Base-by-base conservation (phyloP, 371 early-diverging fungal species). In the Batrachochytrium dendrobatidis region DNA sequence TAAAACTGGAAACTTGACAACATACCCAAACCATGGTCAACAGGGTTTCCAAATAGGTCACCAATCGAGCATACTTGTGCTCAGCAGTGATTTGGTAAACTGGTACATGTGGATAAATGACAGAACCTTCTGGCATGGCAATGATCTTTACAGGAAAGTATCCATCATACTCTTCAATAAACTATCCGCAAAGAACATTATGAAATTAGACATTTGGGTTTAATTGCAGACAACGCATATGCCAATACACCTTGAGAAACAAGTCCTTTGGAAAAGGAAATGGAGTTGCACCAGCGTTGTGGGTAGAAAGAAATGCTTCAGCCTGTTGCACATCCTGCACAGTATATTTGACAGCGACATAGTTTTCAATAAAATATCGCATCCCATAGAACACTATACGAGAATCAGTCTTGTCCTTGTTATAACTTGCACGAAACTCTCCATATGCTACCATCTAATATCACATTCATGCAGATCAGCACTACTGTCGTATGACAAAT, bases 361-460 rank as follows among this genome's bases (percentile, higher is more conserved):
- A 86, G 51, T 80, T 71, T 55, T 88, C 87, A 39, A 91, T 74
- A 45, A 90, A 72, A 76, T 88, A 86, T 7, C 87, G 83, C 15
- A 90, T 77, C n/a, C 91, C 91, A 68, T 85, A 89, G 54, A 85
- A 84, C 53, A 89, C 80, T 26, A 89, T 75, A 49, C 91, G 86
- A 28, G 67, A 63, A 68, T 91, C 91, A 18, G 66, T 55, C 0
- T 62, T 33, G 65, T 87, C 87, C 34, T 80, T 75, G 53, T 86
- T 72, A 65, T 68, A 87, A 8, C 77, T 62, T 17, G 68, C 56
- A 6, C 91, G 85, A 68, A 88, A 89, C 66, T 89, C 89, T 26
- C 81, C 86, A 58, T 91, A 91, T 28, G 91, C 91, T 12, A 83
- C 80, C 83, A 84, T 83, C 74, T 80, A 58, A 34, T 22, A 3